Evolutionary conservation across 495 filamentous ascomycete genomes (phyloP), one percentile per base, ranked within the genome.

Genomic region (Apodospora peruviana): DNA sequence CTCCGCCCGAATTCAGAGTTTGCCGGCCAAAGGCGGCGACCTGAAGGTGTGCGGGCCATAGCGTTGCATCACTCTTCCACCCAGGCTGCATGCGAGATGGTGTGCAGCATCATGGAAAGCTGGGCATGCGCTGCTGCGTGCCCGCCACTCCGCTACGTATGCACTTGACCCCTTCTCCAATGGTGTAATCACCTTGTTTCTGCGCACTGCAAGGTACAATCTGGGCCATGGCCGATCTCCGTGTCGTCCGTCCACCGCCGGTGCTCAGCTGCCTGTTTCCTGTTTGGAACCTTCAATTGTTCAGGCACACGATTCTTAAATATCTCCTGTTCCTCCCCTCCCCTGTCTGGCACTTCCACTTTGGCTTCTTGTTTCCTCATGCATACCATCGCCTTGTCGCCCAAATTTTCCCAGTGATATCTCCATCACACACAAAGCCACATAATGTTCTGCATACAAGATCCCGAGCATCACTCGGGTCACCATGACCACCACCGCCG

Each of bases 401-500:
- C 21, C 17, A 29, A 11, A 20, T 7, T 34, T 8, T 9, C 14
- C 2, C 24, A 34, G 23, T 16, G 36, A 4, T n/a, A 11, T 17
- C 41, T 10, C 21, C 17, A 25, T 20, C 41, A 27, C 41, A 45
- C 24, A 4, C 21, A 42, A 37, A 22, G 14, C 22, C n/a, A 37
- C 21, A n/a, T n/a, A 22, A 62, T 66, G 61, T 55, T 62, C 52
- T 60, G 59, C 54, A 36, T 44, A 18, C 43, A 40, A 47, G 43
- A 55, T 32, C 18, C 48, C 12, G 34, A 18, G 14, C 11, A 22
- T 1, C 18, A 41, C 20, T 10, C n/a, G 9, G 9, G 18, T 8
- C 14, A 58, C 27, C 46, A 55, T 18, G 40, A 56, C 20, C 55
- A 58, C 41, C 19, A 35, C 49, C 35, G n/a, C 43, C 49, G 52